phyloP scores from a whole-genome alignment of 2,329 filamentous ascomycete species.

The Trichoderma hamatum region DNA sequence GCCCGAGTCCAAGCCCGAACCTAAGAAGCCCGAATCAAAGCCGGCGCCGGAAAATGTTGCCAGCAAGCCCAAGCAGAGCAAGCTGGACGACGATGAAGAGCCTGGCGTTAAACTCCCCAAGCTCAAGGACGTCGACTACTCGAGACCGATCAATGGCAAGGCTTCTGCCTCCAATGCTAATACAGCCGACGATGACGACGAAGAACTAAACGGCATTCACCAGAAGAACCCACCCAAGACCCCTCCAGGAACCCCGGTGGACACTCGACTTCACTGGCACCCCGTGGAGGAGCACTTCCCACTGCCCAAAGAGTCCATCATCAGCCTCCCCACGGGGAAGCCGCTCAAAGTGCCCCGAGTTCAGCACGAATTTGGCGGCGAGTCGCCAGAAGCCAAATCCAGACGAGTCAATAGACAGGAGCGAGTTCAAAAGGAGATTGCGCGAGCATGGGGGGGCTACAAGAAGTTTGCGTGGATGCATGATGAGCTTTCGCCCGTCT shows the following conservation, averaged over 20 bases:
- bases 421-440: slow-evolving; percentile 72
- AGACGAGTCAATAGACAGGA: slow-evolving; percentile 66
- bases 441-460: slow-evolving; percentile 82
- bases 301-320: slow-evolving; percentile 69
- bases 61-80: slow-evolving; percentile 3
- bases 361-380: slow-evolving; percentile 71
- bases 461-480: slow-evolving; percentile 78
- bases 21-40: slow-evolving; percentile 7
- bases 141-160: slow-evolving; percentile 20
- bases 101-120: slow-evolving; percentile 19
- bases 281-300: slow-evolving; percentile 79
- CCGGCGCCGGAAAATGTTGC: neutral
- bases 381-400: slow-evolving; percentile 61
- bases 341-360: slow-evolving; percentile 74
- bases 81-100: slow-evolving; percentile 22
- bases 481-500: slow-evolving; percentile 80
- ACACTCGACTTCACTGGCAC: slow-evolving; percentile 65
- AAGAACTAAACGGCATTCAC: slow-evolving; percentile 29
- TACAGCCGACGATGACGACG: neutral
- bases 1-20: slow-evolving; percentile 4
- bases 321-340: slow-evolving; percentile 72
- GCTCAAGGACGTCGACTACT: slow-evolving; percentile 25
- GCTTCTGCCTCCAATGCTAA: neutral
- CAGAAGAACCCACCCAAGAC: slow-evolving; percentile 37
- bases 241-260: slow-evolving; percentile 21